These are phyloP conservation scores for Mikania micrantha DNA, from an alignment of 129 eudicot genomes.

Conservation along the genomic window DNA sequence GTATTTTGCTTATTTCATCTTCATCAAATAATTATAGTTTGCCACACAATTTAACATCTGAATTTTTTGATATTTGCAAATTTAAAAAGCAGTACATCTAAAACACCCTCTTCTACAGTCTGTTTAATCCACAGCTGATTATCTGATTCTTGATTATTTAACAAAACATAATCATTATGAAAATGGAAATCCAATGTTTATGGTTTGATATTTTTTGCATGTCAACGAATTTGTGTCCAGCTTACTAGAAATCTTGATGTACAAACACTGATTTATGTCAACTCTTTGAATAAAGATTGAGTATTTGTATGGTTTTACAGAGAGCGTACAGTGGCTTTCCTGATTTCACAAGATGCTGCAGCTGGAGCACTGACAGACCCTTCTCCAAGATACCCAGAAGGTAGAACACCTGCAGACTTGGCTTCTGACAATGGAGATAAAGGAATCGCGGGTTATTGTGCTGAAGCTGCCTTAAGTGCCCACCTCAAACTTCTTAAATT, in stretches of 20 bases:
- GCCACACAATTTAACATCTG: not conserved
- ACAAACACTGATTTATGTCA: not conserved
- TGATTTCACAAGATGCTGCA: constrained; percentile 70
- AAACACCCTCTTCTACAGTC: not conserved
- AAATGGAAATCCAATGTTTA: not conserved
- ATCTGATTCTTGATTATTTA: not conserved
- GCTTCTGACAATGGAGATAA: constrained; percentile 89
- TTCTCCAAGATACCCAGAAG: constrained; percentile 65
- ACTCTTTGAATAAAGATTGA: not conserved
- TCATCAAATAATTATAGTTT: not conserved
- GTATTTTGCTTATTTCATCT: not conserved
- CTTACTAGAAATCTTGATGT: not conserved
- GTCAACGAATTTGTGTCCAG: not conserved
- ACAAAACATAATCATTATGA: not conserved
- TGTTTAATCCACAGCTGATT: not conserved
- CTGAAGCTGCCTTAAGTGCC: constrained; percentile 70
- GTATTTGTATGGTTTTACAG: constrained; percentile 28
- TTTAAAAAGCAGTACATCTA: not conserved
- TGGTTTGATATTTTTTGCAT: not conserved
- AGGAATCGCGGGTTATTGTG: constrained; percentile 92
- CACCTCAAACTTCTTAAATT: constrained; percentile 53
- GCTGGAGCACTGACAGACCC: constrained; percentile 91
- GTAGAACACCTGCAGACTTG: constrained; percentile 78
- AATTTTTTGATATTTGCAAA: not conserved
- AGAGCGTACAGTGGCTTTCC: constrained; percentile 76